Base-by-base conservation (phyloP, 163 green algal genomes). In the Prototheca cutis region DNA sequence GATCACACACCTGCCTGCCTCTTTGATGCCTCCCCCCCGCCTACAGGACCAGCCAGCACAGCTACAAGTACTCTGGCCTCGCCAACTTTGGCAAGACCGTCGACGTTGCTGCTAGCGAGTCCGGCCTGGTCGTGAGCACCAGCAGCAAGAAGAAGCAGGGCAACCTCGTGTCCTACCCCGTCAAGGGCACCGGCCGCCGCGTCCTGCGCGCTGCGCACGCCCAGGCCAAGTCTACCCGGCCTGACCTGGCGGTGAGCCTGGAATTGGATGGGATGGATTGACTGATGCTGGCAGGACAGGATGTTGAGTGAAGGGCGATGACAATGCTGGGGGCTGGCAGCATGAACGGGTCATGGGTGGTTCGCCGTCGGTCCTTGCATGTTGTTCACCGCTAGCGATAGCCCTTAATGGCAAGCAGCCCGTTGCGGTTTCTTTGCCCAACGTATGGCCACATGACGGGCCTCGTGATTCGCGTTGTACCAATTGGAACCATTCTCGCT, bases 61-160 rank as follows among this genome's bases (percentile, higher is more conserved):
- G 52, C 47, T 78, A 74, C 68, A 80, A 78, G 59, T 70, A 76
- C 60, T 80, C 71, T 53, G 74, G 75, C 42, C 53, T 83, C 48
- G 63, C 62, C 55, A 83, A 83, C 62, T 34, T 39, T 19, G 42
- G 55, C 48, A 65, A 62, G 40, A 73, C 59, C 31, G 62, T 80
- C 28, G 65, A 76, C 40, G 68, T 80, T 39, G 49, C 65, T 6
- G 48, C 28, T 3, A 53, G 63, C 17, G 55, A 65, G 3, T 23
- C 34, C 17, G 55, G 47, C n/a, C 31, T 73, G 55, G 45, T 67
- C 1, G 49, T 57, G 42, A 60, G 58, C 53, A 68, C 54, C 29
- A 72, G 65, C 52, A 70, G 55, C 45, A 68, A 62, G 61, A 45
- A 28, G 48, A 66, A 59, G 59, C 28, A 19, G 1, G 61, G 61